These are phyloP conservation scores for Phytophthora aleatoria DNA, from an alignment of 352 stramenopile genomes.

Conservation along the genomic window DNA sequence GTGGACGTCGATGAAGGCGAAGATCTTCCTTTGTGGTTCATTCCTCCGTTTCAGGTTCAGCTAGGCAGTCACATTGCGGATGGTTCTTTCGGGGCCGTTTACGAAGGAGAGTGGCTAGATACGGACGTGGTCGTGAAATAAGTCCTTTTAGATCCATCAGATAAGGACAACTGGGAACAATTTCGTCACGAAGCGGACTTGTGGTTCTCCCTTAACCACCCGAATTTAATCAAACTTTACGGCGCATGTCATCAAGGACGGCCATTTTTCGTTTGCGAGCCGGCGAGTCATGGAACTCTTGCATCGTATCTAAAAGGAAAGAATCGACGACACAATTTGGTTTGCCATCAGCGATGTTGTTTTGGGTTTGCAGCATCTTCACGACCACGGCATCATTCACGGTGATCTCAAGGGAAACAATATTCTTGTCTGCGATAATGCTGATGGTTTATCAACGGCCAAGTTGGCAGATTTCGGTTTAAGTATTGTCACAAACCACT, in stretches of 20 bases:
- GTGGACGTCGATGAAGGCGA: neutral
- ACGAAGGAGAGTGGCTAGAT: conserved; percentile 21
- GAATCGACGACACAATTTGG: conserved; percentile 7
- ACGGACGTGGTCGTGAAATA: conserved; percentile 30
- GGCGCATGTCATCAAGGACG: conserved; percentile 24
- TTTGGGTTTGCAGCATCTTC: conserved; percentile 20
- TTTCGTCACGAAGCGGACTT: conserved; percentile 27
- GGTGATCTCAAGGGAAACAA: conserved; percentile 29
- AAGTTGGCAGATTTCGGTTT: conserved; percentile 23
- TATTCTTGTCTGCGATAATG: conserved; percentile 18
- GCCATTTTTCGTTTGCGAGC: conserved; percentile 34
- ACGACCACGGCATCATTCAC: conserved; percentile 18
- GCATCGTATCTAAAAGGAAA: conserved; percentile 11
- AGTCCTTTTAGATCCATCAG: conserved; percentile 10
- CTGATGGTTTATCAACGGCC: conserved; percentile 14
- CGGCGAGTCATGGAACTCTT: conserved; percentile 18
- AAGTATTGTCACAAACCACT: conserved; percentile 13
- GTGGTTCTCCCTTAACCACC: conserved; percentile 30
- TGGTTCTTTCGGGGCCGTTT: conserved; percentile 27
- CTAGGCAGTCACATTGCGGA: conserved; percentile 15
- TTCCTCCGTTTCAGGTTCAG: conserved; percentile 27
- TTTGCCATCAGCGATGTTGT: conserved; percentile 17
- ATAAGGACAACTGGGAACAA: conserved; percentile 12
- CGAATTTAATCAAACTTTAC: conserved; percentile 31
- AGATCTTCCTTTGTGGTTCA: conserved; percentile 21